Percentiles rank a stretch among this genome's conserved stretches.
Conservation (phyloP, 306 rosid genomes). For the Hippophae rhamnoides region DNA sequence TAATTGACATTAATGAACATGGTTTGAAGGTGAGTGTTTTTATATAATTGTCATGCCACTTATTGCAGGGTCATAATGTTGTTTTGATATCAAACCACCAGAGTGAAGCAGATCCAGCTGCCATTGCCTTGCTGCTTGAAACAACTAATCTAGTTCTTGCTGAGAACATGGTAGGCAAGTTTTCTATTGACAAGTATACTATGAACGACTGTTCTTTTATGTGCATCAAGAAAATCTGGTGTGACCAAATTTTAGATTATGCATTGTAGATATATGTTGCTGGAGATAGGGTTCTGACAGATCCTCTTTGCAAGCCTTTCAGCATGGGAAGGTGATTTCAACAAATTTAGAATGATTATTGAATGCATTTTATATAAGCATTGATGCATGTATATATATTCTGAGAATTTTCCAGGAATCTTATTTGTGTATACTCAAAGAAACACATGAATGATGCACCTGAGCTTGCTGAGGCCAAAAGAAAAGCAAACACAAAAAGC, state of each 20-base stretch:
- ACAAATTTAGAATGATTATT: constrained; percentile 17
- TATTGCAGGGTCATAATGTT: constrained; percentile 87
- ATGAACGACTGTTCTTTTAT: constrained; percentile 1
- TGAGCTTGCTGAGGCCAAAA: constrained; percentile 71
- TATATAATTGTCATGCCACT: constrained; percentile 19
- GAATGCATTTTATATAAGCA: constrained; percentile 6
- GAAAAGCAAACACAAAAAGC: constrained; percentile 76
- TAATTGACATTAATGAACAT: constrained; percentile 9
- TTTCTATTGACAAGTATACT: background rate
- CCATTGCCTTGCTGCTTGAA: constrained; percentile 84
- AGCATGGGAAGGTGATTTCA: constrained; percentile 85
- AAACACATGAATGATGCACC: constrained; percentile 93
- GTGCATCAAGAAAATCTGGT: constrained; percentile 18
- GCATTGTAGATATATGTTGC: constrained; percentile 70
- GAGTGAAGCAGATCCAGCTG: constrained; percentile 97
- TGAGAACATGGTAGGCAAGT: constrained; percentile 58
- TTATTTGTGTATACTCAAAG: constrained; percentile 94
- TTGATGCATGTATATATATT: background rate
- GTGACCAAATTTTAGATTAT: constrained; percentile 29
- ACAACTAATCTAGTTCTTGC: constrained; percentile 50
- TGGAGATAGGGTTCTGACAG: constrained; percentile 90
- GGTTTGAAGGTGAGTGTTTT: constrained; percentile 4
- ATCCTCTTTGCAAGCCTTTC: constrained; percentile 94
- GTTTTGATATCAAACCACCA: constrained; percentile 96
- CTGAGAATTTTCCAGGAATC: constrained; percentile 46